Evolutionary conservation across 2,329 filamentous ascomycete genomes (phyloP), one percentile per base, ranked within the genome.

Genomic region (Fusarium albidum): DNA sequence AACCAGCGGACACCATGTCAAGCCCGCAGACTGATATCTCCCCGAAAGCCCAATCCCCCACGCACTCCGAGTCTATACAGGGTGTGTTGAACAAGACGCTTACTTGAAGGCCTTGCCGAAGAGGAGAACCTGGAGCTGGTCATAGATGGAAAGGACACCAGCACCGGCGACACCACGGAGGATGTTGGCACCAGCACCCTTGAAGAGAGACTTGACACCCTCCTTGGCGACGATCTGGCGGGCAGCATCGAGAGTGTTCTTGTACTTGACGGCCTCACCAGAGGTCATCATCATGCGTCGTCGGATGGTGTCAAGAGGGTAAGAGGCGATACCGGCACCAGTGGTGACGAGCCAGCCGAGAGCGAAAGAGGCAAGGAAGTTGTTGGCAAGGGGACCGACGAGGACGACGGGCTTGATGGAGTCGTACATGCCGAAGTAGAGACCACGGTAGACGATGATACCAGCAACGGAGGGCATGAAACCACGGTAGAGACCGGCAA

Each of bases 341-440:
- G 95, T 99, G 84, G 95, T 99, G 87, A 99, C 95, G 81, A 85
- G 84, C 95, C 95, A 99, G 78, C 95, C 95, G 81, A 99, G 95
- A 77, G 86, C 76, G 92, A 99, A 99, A 70, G 95, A 99, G 79
- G 95, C 95, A 75, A 99, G 84, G 93, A 99, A 99, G 91, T 94
- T 97, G 84, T 93, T 93, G 83, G 92, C 87, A 73, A 99, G 92
- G 79, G 77, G 64, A 78, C 95, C 95, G 78, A 90, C 87, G 68
- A 99, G 92, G 82, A 98, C 80, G 76, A 98, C 91, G 72, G 95
- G 95, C 92, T 99, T 99, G 87, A 99, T 89, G 72, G 95, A 99
- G 85, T 99, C 95, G 92, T 99, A 99, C 90, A 99, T 90, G 79
- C 95, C 95, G 90, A 99, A 99, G 93, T 99, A 99, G 74, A 99